Percentiles rank a stretch among this genome's conserved stretches.
phyloP scores from a whole-genome alignment of 495 filamentous ascomycete genomes.

The Penicillium subrubescens region DNA sequence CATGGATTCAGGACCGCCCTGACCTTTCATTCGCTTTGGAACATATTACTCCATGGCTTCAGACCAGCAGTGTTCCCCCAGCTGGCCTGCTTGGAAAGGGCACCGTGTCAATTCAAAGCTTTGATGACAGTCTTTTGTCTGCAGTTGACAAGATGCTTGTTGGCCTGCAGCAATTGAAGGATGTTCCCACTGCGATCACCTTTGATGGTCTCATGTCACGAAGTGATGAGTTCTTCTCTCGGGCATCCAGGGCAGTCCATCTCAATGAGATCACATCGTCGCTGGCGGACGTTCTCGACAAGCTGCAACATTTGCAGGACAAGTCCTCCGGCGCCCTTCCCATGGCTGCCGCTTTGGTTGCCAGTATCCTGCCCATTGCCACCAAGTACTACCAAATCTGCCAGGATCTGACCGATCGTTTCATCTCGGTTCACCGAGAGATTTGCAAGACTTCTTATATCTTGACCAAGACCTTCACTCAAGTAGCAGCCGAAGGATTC shows the following conservation, averaged over 20 bases:
- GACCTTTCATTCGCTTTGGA: constrained; percentile 63
- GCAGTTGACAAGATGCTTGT: constrained; percentile 69
- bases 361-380: constrained; percentile 70
- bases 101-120: constrained; percentile 34
- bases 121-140: constrained; percentile 60
- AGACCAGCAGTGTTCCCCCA: constrained; percentile 20
- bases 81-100: constrained; percentile 15
- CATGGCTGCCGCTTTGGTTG: constrained; percentile 61
- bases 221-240: constrained; percentile 58
- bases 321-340: constrained; percentile 42
- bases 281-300: constrained; percentile 51
- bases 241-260: constrained; percentile 60
- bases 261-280: constrained; percentile 53
- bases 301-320: constrained; percentile 53
- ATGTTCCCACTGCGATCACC: constrained; percentile 57
- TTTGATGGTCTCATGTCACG: constrained; percentile 64
- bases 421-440: constrained; percentile 61
- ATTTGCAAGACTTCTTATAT: constrained; percentile 73
- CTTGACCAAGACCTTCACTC: constrained; percentile 72
- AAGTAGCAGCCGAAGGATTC: constrained; percentile 81
- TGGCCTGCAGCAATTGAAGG: constrained; percentile 70
- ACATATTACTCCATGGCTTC: constrained; percentile 57
- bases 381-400: constrained; percentile 69
- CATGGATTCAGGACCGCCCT: constrained; percentile 49
- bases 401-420: constrained; percentile 50